Evolutionary conservation across 306 rosid genomes (phyloP), one percentile per base, ranked within the genome.

Genomic region (Sicyos baderoa): DNA sequence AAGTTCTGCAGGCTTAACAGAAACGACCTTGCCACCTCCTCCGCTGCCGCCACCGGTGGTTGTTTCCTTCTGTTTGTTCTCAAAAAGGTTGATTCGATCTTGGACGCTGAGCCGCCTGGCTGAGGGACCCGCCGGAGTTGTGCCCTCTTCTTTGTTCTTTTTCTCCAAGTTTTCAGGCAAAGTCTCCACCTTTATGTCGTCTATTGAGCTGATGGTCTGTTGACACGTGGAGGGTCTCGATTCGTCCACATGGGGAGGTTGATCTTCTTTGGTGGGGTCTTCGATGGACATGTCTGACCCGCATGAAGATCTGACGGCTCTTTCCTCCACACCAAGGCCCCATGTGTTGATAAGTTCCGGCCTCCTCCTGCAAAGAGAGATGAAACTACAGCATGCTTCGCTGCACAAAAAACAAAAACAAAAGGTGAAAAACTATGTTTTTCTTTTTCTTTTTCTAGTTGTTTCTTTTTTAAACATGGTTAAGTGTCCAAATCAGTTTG

Each of bases 261-360:
- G 37, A 11, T 63, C 69, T 57, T 93, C 89, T 54, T 92, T 96
- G 1, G 83, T 79, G 73, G 87, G 77, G 68, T 88, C 89, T 59
- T 88, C 99, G 53, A 90, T 90, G 35, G 99, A 94, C 97, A 94
- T 94, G 79, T 94, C 99, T 3, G 99, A 94, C 51, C 85, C 96
- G 29, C 76, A 72, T 0, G 99, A 94, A 35, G 95, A 83, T 51
- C 96, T 80, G 42, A 94, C 73, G 21, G 85, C 90, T 53, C 79
- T 76, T 18, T 88, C 90, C 12, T 84, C 80, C 52, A 66, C 85
- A 78, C 82, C 55, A 53, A 83, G 82, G 77, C 76, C 79, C 84
- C 94, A 83, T 5, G 78, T 54, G 81, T 77, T 84, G 78, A 83
- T 77, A 29, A 88, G 68, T 54, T 86, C 97, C 29, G 84, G 85